A percentile compares a stretch with the other conserved stretches of the same genome.
phyloP scores from a whole-genome alignment of 352 stramenopile species.

The Lagenidium sp. region DNA sequence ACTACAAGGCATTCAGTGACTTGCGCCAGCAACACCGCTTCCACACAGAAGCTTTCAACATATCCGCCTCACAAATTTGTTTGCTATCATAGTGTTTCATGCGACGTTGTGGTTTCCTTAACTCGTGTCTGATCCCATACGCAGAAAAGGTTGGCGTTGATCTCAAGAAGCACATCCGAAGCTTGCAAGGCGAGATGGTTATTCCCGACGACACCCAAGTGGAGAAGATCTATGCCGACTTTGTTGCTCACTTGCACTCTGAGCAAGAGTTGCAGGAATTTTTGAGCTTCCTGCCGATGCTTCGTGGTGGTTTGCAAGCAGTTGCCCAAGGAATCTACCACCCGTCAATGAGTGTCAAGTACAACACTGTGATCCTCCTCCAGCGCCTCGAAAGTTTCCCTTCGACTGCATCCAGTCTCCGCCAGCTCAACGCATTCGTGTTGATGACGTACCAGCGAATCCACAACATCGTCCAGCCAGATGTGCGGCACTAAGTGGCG shows the following conservation, averaged over 20 bases:
- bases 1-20: slow-evolving; percentile 77
- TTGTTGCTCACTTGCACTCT: slow-evolving; percentile 55
- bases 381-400: slow-evolving; percentile 79
- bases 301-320: slow-evolving; percentile 66
- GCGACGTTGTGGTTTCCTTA: slow-evolving; percentile 23
- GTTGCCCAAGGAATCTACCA: slow-evolving; percentile 84
- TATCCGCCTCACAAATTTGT: slow-evolving; percentile 56
- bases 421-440: slow-evolving; percentile 67
- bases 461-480: slow-evolving; percentile 61
- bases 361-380: slow-evolving; percentile 82
- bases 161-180: slow-evolving; percentile 73
- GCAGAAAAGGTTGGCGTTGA: slow-evolving; percentile 73
- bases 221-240: slow-evolving; percentile 78
- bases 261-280: slow-evolving; percentile 82
- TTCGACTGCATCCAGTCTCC: slow-evolving; percentile 61
- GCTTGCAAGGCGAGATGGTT: slow-evolving; percentile 63
- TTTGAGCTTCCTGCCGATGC: slow-evolving; percentile 70
- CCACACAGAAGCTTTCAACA: slow-evolving; percentile 73
- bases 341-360: slow-evolving; percentile 79
- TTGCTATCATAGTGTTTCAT: slow-evolving; percentile 21
- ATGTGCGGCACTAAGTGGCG: slow-evolving; percentile 13
- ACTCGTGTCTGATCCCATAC: slow-evolving; percentile 32
- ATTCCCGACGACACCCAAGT: slow-evolving; percentile 71
- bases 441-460: slow-evolving; percentile 83
- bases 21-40: slow-evolving; percentile 30